These are phyloP conservation scores for Athelia psychrophila DNA, from an alignment of 1,284 basidiomycete species.

Conservation along the genomic window DNA sequence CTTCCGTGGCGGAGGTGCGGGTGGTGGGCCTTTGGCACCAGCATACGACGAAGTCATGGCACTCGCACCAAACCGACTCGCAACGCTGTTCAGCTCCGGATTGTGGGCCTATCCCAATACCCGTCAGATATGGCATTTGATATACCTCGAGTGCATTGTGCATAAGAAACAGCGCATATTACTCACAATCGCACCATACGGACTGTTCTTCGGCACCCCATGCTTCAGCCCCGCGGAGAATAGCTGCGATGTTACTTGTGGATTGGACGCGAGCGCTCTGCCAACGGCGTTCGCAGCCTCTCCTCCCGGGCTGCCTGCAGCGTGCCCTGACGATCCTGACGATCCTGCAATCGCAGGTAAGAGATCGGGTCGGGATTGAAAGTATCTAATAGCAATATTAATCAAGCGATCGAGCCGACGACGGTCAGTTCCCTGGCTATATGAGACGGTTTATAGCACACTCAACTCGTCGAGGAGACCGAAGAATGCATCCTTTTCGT, in stretches of 20 bases:
- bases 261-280: slow-evolving; percentile 43
- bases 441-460: slow-evolving; percentile 1
- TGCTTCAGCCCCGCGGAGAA: slow-evolving; percentile 41
- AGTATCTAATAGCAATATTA: no score
- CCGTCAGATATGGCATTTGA: neutral
- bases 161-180: neutral
- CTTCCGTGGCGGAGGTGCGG: slow-evolving; percentile 4
- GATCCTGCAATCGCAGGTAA: slow-evolving; percentile 21
- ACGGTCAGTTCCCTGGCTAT: neutral
- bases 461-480: slow-evolving; percentile 72
- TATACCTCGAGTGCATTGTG: neutral
- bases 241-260: slow-evolving; percentile 38
- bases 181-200: slow-evolving; percentile 28
- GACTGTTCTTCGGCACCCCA: slow-evolving; percentile 25
- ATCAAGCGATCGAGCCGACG: neutral
- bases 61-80: slow-evolving; percentile 50
- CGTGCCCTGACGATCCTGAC: slow-evolving; percentile 5
- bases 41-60: slow-evolving; percentile 36
- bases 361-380: slow-evolving; percentile 71
- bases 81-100: slow-evolving; percentile 29
- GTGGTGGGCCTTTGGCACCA: slow-evolving; percentile 1
- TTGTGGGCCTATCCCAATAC: slow-evolving; percentile 30
- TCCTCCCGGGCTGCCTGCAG: slow-evolving; percentile 18
- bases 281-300: slow-evolving; percentile 45
- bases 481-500: slow-evolving; percentile 80